Evolutionary conservation across 345 rosid genomes (phyloP), one percentile per base, ranked within the genome.

Genomic region (Hibiscus trionum): DNA sequence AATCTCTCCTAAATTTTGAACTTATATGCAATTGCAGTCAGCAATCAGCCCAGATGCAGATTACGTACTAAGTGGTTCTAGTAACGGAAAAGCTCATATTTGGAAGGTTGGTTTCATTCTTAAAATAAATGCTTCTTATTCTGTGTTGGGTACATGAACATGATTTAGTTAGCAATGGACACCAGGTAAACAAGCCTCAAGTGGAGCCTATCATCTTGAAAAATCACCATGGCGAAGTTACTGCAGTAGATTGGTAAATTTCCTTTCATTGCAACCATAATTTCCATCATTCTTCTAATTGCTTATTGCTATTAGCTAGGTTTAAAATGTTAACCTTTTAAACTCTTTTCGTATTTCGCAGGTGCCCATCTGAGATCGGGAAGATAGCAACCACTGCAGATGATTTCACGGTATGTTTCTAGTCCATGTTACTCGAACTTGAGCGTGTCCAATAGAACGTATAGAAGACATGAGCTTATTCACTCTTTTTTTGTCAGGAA

Each of bases 31-130:
- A 44, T 37, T 85, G 79, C 85, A 95, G 99, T 82, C 97, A n/a
- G 83, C 82, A 74, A 95, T 95, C 72, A 92, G 98, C 83, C 94
- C 97, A 44, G 94, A 92, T 85, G 97, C 90, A 14, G 82, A 82
- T 78, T 77, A 85, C 60, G 64, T 95, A 78, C 85, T 91, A 69
- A 88, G 99, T 60, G 98, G 99, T 68, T 95, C 98, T 29, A 90
- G 98, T 59, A 89, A 95, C 69, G 91, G 97, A 66, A 84, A 86
- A 55, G 94, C 88, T 70, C 88, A 86, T 82, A 72, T 95, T 65
- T 95, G 97, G 98, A 92, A 92, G 97, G 99, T 95, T 35, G 29
- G 72, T 58, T 66, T 77, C 70, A 56, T 77, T 19, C 59, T 33
- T 11, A 10, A 47, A 39, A 12, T 21, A 0, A 29, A 8, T 10